These are phyloP conservation scores for Kodamaea sp. DNA, from an alignment of 1,139 yeast species.

Conservation along the genomic window DNA sequence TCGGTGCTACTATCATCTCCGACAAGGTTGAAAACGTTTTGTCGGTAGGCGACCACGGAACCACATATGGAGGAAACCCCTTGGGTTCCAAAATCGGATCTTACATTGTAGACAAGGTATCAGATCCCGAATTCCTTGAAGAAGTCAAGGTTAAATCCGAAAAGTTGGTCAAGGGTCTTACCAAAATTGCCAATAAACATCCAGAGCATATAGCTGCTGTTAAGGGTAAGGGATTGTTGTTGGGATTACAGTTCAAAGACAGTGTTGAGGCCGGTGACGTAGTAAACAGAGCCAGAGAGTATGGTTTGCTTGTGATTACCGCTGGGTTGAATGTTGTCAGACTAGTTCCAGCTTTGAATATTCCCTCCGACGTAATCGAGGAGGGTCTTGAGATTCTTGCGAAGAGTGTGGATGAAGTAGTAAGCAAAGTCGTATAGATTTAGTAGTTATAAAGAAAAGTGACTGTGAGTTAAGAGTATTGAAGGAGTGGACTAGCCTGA, in stretches of 20 bases:
- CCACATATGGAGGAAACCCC: slow-evolving; percentile 98
- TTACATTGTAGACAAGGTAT: slow-evolving; percentile 68
- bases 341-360: slow-evolving; percentile 89
- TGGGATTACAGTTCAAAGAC: slow-evolving; percentile 73
- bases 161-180: slow-evolving; percentile 52
- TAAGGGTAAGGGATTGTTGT: slow-evolving; percentile 85
- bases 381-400: slow-evolving; percentile 73
- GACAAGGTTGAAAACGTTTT: slow-evolving; percentile 73
- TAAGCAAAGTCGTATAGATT: too few relatives aligned
- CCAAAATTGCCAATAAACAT: slow-evolving; percentile 51
- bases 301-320: slow-evolving; percentile 80
- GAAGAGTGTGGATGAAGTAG: slow-evolving; percentile 38
- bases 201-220: slow-evolving; percentile 63
- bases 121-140: slow-evolving; percentile 58
- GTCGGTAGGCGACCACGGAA: slow-evolving; percentile 94
- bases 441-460: too few relatives aligned
- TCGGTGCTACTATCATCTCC: slow-evolving; percentile 88
- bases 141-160: slow-evolving; percentile 62
- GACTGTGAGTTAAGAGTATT: too few relatives aligned
- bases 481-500: too few relatives aligned
- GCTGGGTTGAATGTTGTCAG: slow-evolving; percentile 92
- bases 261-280: slow-evolving; percentile 64
- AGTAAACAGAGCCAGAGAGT: slow-evolving; percentile 67
- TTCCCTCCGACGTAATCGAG: slow-evolving; percentile 64
- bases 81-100: slow-evolving; percentile 81